Evolutionary conservation across 2,329 filamentous ascomycete genomes (phyloP), one percentile per base, ranked within the genome.

Genomic region (Pseudopithomyces maydicus): DNA sequence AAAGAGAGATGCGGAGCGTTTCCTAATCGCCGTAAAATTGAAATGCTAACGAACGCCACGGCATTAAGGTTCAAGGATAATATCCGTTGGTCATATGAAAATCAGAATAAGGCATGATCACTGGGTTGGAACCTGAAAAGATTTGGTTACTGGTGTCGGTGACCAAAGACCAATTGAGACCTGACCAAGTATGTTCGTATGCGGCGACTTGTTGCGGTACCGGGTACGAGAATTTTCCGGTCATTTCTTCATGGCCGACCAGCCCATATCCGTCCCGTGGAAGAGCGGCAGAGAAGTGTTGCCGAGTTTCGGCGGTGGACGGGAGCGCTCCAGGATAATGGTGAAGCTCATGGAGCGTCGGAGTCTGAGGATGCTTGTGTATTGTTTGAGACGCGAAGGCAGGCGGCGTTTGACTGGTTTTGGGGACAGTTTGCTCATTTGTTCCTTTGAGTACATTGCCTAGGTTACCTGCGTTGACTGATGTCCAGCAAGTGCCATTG

Each of bases 381-480:
- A 39, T n/a, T 38, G 35, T 14, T 4, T 14, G 35, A 38, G 35
- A 29, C 5, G 26, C 4, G 26, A 29, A 29, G 26, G 26, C 26
- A 29, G 29, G 17, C 7, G 44, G 35, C 17, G 17, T 36, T 6
- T 47, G 32, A 15, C 7, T 47, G 2, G 44, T 14, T 19, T 32
- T 29, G 2, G 29, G 17, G 35, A 17, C 17, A 5, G 12, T 6
- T 38, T 38, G 35, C 5, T 38, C 14, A 38, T 38, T 29, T 8
- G 26, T 29, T 29, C 26, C 26, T 29, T 29, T 29, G 26, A 29
- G 26, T 29, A 29, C 26, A 29, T 29, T 29, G 8, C 26, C 26
- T 29, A 8, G 8, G 26, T 29, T 29, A 29, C 26, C 26, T 29
- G 26, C 12, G 33, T 15, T 81, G 79, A 26, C 77, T 38, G 35